These are phyloP conservation scores for Salix arbutifolia DNA, from an alignment of 345 rosid species.

Conservation along the genomic window DNA sequence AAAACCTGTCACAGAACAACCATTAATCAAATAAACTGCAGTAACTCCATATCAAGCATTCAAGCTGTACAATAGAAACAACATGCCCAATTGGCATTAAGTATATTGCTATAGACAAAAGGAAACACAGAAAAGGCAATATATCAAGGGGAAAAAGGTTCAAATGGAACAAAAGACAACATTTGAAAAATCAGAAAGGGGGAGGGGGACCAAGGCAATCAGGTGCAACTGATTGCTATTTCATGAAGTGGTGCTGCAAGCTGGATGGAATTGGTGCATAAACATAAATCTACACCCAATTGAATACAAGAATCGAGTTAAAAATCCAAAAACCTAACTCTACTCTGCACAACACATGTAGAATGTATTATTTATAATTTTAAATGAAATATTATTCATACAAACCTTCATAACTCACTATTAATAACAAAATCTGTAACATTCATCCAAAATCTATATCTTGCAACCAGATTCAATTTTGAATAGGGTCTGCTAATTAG, in stretches of 20 bases:
- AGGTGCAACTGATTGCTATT: not conserved
- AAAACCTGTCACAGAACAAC: constrained; percentile 60
- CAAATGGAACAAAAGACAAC: not conserved
- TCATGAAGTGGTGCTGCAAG: not conserved
- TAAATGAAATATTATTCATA: not conserved
- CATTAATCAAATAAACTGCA: constrained; percentile 7
- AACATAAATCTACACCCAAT: not conserved
- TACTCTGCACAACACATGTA: not conserved
- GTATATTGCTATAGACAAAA: not conserved
- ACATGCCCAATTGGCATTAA: constrained; percentile 4
- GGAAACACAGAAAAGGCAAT: not conserved
- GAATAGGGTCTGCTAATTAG: not conserved
- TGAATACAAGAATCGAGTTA: not conserved
- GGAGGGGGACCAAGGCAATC: not conserved
- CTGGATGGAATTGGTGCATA: not conserved
- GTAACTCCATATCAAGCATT: constrained; percentile 4
- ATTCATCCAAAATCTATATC: not conserved
- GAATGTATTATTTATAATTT: not conserved
- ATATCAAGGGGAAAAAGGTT: not conserved
- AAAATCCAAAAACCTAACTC: not conserved
- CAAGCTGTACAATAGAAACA: not conserved
- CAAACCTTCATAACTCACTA: not conserved
- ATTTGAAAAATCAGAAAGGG: not conserved
- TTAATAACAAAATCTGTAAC: not conserved
- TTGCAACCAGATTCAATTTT: not conserved